Evolutionary conservation across 495 filamentous ascomycete genomes (phyloP).

Genomic region (Xylaria intraflava): DNA sequence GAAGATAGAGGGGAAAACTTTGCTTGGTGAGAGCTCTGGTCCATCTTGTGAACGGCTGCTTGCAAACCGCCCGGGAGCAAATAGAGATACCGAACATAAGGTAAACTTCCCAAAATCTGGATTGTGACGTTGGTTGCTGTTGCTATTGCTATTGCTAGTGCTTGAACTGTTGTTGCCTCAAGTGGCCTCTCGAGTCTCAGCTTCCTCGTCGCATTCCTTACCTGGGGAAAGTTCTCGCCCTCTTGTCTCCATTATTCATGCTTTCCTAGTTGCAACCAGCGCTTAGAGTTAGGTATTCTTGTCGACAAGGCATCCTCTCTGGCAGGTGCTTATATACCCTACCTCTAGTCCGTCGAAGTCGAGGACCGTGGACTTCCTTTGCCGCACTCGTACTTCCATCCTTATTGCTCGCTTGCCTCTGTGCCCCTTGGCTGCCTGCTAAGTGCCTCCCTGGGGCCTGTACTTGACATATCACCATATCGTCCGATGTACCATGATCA

Average conservation of each 20-base stretch:
- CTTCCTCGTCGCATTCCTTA: neutral
- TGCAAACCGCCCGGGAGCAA: neutral
- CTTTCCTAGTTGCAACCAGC: neutral
- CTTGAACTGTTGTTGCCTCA: neutral
- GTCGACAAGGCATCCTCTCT: neutral
- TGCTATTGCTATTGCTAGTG: neutral
- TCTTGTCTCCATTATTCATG: neutral
- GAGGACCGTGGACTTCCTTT: neutral
- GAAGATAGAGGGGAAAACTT: neutral
- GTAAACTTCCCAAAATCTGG: neutral
- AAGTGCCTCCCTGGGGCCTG: neutral
- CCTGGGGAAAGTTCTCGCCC: neutral
- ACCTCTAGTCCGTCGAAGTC: neutral
- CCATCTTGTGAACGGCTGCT: neutral
- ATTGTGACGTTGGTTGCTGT: neutral
- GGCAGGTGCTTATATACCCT: neutral
- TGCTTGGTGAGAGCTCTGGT: neutral
- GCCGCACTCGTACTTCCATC: neutral
- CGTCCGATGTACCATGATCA: neutral
- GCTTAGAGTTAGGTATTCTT: too few species aligned
- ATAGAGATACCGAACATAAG: neutral
- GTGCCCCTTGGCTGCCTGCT: neutral
- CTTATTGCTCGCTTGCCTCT: neutral
- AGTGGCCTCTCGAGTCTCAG: neutral
- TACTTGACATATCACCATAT: neutral